Percentiles rank a stretch among this genome's conserved stretches.
These are phyloP conservation scores for Peronospora destructor DNA, from an alignment of 352 stramenopile species.

Conservation along the genomic window DNA sequence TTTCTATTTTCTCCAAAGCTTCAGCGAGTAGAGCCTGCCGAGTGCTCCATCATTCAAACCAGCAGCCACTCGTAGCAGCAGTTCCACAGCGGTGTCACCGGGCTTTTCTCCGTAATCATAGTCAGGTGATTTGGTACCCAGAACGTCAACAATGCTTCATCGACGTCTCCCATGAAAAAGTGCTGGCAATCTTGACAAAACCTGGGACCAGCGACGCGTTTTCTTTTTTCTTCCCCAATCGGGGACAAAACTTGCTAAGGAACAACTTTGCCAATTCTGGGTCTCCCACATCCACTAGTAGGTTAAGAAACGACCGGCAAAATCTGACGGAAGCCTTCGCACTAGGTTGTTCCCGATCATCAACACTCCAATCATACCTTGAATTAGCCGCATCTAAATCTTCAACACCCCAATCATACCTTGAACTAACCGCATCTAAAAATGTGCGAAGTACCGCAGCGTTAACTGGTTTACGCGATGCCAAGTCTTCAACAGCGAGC, in stretches of 20 bases:
- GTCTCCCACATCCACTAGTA: constrained; percentile 15
- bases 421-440: constrained; percentile 1
- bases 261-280: constrained; percentile 7
- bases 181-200: too few species aligned
- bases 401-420: background rate
- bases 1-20: too few species aligned
- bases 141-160: too few species aligned
- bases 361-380: background rate
- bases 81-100: too few species aligned
- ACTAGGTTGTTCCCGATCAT: too few species aligned
- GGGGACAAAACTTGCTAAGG: constrained; percentile 2
- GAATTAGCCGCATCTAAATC: background rate
- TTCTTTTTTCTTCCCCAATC: background rate
- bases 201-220: background rate
- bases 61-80: too few species aligned
- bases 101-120: too few species aligned
- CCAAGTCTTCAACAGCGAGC: background rate
- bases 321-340: constrained; percentile 3
- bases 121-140: too few species aligned
- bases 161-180: too few species aligned
- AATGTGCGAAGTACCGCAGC: constrained; percentile 1
- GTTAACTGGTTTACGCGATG: background rate
- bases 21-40: too few species aligned
- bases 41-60: too few species aligned
- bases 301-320: constrained; percentile 5